Percentiles rank a stretch among this genome's conserved stretches.
Evolutionary conservation across 768 basidiomycete genomes (phyloP).

Genomic region (Lanmaoa pseudosensibilis): DNA sequence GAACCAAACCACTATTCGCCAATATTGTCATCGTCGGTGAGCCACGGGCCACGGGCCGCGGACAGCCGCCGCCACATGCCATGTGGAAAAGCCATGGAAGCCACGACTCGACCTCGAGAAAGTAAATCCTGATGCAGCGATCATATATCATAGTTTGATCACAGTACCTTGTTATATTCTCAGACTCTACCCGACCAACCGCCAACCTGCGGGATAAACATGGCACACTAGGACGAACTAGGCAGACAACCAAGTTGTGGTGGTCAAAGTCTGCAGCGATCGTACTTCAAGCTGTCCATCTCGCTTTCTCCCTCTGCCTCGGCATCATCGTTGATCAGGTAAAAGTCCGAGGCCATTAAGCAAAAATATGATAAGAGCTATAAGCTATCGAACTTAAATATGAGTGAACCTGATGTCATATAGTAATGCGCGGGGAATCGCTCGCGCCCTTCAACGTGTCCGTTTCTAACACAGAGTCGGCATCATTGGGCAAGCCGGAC

Average conservation of each 20-base stretch:
- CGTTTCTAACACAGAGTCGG: neutral
- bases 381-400: neutral
- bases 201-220: constrained; percentile 50
- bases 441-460: neutral
- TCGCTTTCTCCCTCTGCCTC: constrained; percentile 42
- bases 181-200: constrained; percentile 86
- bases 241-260: constrained; percentile 52
- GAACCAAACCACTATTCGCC: too few species aligned
- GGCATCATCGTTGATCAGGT: constrained; percentile 44
- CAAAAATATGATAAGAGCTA: neutral
- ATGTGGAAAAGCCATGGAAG: too few species aligned
- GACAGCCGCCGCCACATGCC: too few species aligned
- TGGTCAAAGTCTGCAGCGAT: constrained; percentile 87
- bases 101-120: too few species aligned
- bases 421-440: neutral
- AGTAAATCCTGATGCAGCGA: neutral
- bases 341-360: neutral
- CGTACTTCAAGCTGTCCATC: constrained; percentile 75
- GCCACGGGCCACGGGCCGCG: too few species aligned
- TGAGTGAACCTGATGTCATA: neutral
- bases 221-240: neutral
- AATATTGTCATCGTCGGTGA: too few species aligned
- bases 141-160: too few species aligned
- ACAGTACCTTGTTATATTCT: constrained; percentile 95
- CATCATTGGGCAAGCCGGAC: neutral